Conservation (phyloP, 2,329 filamentous ascomycete genomes). For the Boeremia exigua region DNA sequence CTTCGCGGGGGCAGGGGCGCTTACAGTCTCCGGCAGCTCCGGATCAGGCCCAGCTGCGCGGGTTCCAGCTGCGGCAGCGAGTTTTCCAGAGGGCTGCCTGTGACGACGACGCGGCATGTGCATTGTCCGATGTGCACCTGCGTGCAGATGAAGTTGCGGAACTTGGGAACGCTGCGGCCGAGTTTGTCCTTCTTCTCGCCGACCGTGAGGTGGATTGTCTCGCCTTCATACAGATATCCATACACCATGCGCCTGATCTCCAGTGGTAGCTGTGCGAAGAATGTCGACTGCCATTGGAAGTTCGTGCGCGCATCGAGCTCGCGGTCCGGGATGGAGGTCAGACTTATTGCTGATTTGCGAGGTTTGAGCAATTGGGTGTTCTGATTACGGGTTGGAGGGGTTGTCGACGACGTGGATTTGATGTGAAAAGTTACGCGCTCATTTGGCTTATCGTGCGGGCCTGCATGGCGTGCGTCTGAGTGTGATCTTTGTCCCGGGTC, state of each 20-base stretch:
- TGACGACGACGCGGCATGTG: conserved; percentile 38
- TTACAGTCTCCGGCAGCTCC: conserved; percentile 39
- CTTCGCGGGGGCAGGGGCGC: not conserved
- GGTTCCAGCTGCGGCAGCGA: conserved; percentile 7
- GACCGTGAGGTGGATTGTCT: conserved; percentile 41
- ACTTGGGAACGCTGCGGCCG: conserved; percentile 16
- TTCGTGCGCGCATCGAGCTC: conserved; percentile 37
- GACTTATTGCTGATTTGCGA: conserved; percentile 31
- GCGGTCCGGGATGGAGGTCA: conserved; percentile 26
- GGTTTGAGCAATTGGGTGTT: conserved; percentile 27
- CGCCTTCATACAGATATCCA: conserved; percentile 36
- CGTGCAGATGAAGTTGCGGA: conserved; percentile 43
- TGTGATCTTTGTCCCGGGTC: conserved; percentile 6
- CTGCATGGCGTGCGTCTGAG: conserved; percentile 1
- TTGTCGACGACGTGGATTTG: not conserved
- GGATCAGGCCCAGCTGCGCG: conserved; percentile 22
- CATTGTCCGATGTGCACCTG: conserved; percentile 25
- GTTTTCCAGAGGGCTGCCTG: conserved; percentile 20
- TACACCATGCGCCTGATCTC: conserved; percentile 43
- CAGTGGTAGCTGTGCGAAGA: conserved; percentile 41
- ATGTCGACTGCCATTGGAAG: conserved; percentile 35
- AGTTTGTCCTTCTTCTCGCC: conserved; percentile 30
- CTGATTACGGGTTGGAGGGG: not conserved
- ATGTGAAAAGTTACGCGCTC: conserved; percentile 12
- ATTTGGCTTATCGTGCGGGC: not conserved